A percentile compares a stretch with the other conserved stretches of the same genome.
Conservation (phyloP, 768 basidiomycete species). For the Boletus subcaerulescens region DNA sequence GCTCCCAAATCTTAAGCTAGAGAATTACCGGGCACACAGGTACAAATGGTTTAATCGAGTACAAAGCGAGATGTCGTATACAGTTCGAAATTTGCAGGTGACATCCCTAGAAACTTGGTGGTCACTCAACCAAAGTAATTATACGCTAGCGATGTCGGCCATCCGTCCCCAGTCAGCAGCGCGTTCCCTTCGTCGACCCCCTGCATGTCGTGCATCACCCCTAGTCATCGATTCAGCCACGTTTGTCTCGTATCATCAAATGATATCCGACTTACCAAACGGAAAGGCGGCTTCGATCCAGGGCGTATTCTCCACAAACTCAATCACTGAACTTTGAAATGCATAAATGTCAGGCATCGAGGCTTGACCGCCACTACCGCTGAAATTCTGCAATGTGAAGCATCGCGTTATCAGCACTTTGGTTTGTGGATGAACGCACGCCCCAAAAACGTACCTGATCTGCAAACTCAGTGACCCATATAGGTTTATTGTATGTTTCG, state of each 20-base stretch:
- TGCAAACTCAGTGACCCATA: constrained; percentile 73
- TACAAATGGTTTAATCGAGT: background rate
- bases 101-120: background rate
- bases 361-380: constrained; percentile 41
- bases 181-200: constrained; percentile 55
- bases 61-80: constrained; percentile 10
- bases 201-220: constrained; percentile 52
- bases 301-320: constrained; percentile 43
- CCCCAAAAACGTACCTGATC: constrained; percentile 45
- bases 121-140: constrained; percentile 42
- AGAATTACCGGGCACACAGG: too few relatives aligned
- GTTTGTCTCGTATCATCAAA: background rate
- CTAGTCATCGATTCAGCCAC: constrained; percentile 28
- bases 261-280: constrained; percentile 53
- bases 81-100: background rate
- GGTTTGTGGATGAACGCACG: background rate
- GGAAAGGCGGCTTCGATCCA: constrained; percentile 45
- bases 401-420: background rate
- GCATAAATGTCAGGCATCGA: constrained; percentile 37
- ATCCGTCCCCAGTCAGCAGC: constrained; percentile 45
- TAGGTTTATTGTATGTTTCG: constrained; percentile 38
- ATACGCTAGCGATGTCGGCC: constrained; percentile 54
- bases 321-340: constrained; percentile 46
- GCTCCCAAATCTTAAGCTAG: too few relatives aligned
- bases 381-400: constrained; percentile 46